Evolutionary conservation across 2,329 filamentous ascomycete species (phyloP).

Genomic region (Cladosporium austrohemisphaericum): DNA sequence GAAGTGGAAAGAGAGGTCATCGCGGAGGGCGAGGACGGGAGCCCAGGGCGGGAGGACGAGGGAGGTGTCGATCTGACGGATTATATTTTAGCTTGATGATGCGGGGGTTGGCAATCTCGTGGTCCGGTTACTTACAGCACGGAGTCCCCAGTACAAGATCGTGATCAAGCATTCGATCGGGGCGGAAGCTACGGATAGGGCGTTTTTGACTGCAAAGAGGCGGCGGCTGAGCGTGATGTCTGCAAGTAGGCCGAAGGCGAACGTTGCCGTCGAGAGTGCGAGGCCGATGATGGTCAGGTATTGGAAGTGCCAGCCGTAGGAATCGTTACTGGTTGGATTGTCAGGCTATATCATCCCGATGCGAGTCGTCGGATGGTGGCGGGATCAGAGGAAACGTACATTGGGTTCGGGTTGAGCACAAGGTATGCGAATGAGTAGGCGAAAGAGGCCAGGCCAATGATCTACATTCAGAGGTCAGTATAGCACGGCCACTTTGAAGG

Average conservation of each 20-base stretch:
- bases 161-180: conserved; percentile 69
- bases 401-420: conserved; percentile 34
- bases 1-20: conserved; percentile 64
- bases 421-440: conserved; percentile 43
- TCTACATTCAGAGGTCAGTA: too few species aligned
- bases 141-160: conserved; percentile 69
- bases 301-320: conserved; percentile 67
- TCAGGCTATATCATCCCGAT: conserved; percentile 4
- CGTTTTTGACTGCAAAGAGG: conserved; percentile 67
- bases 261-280: conserved; percentile 57
- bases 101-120: background rate
- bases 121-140: conserved; percentile 40
- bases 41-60: conserved; percentile 50
- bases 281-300: conserved; percentile 74
- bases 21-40: conserved; percentile 41
- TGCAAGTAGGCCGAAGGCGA: conserved; percentile 58
- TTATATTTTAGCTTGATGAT: background rate
- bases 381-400: conserved; percentile 29
- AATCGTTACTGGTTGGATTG: conserved; percentile 40
- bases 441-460: conserved; percentile 42
- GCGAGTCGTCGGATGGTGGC: background rate
- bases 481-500: too few species aligned
- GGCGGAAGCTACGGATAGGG: conserved; percentile 60
- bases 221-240: conserved; percentile 57
- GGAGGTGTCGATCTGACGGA: conserved; percentile 42